A percentile compares a stretch with the other conserved stretches of the same genome.
phyloP scores from a whole-genome alignment of 306 rosid genomes.

The Gastrolobium bilobum region DNA sequence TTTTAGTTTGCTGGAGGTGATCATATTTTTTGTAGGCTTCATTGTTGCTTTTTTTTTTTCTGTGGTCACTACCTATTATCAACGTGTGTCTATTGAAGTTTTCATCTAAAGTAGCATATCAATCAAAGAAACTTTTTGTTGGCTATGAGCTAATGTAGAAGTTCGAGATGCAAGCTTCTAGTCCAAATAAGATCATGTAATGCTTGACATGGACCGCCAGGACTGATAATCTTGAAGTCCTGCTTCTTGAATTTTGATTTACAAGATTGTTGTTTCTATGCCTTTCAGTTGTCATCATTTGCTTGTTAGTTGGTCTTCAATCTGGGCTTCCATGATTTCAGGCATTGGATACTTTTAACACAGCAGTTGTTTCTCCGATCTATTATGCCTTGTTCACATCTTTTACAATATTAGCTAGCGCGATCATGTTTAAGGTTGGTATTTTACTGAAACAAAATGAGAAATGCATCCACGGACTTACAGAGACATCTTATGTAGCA shows the following conservation, averaged over 20 bases:
- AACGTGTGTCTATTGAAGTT: constrained; percentile 21
- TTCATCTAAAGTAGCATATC: constrained; percentile 20
- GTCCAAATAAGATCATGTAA: constrained; percentile 30
- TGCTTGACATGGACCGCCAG: constrained; percentile 27
- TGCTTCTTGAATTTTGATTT: constrained; percentile 28
- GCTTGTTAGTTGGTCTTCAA: constrained; percentile 43
- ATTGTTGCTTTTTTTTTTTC: constrained; percentile 1
- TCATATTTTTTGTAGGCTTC: constrained; percentile 7
- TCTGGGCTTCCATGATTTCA: constrained; percentile 52
- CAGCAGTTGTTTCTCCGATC: constrained; percentile 90
- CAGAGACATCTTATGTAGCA: constrained; percentile 37
- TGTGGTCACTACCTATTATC: background rate
- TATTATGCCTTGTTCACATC: constrained; percentile 94
- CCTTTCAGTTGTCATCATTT: constrained; percentile 33
- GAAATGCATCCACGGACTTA: background rate
- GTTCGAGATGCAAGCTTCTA: constrained; percentile 17
- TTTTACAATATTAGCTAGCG: constrained; percentile 90
- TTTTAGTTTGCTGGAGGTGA: constrained; percentile 22
- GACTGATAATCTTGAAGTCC: constrained; percentile 19
- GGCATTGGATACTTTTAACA: constrained; percentile 94
- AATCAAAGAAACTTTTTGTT: background rate
- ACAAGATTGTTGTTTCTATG: constrained; percentile 18
- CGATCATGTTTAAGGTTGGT: constrained; percentile 95
- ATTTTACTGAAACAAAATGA: constrained; percentile 47
- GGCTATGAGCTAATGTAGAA: constrained; percentile 22